Evolutionary conservation across 805 yeast species (phyloP).

Genomic region (Saturnispora ahearnii): DNA sequence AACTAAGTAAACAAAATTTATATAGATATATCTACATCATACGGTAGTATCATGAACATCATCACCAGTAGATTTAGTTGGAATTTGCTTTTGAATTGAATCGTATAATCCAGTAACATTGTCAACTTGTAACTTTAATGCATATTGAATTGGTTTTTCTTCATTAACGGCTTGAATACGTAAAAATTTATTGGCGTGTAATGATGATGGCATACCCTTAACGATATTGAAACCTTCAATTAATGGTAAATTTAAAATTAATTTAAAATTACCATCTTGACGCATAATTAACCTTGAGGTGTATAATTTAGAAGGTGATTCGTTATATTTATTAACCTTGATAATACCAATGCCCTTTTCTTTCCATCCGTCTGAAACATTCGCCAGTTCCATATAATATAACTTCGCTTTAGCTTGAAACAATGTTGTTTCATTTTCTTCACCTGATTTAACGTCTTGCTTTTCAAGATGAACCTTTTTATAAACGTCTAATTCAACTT

Average conservation of each 20-base stretch:
- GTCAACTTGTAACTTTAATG: constrained; percentile 60
- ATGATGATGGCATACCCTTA: constrained; percentile 80
- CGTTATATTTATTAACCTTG: constrained; percentile 51
- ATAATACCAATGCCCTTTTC: constrained; percentile 87
- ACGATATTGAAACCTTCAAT: constrained; percentile 50
- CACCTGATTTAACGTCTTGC: constrained; percentile 71
- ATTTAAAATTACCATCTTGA: constrained; percentile 75
- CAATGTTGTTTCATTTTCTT: constrained; percentile 69
- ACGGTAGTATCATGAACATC: neutral
- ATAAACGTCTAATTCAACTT: constrained; percentile 27
- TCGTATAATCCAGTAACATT: constrained; percentile 52
- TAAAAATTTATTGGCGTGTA: constrained; percentile 74
- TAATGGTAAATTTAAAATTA: constrained; percentile 69
- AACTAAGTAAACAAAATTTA: constrained; percentile 3
- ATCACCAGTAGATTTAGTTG: constrained; percentile 8
- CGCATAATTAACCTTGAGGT: constrained; percentile 80
- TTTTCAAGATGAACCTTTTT: constrained; percentile 53
- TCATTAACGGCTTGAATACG: constrained; percentile 61
- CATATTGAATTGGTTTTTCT: constrained; percentile 71
- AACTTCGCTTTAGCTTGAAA: constrained; percentile 70
- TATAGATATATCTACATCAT: neutral
- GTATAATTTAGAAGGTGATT: constrained; percentile 25
- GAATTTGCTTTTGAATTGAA: constrained; percentile 33
- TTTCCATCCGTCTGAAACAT: constrained; percentile 78
- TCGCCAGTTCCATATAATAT: constrained; percentile 61